Evolutionary conservation across 2,329 filamentous ascomycete genomes (phyloP).

Genomic region (Aspergillus sclerotialis): DNA sequence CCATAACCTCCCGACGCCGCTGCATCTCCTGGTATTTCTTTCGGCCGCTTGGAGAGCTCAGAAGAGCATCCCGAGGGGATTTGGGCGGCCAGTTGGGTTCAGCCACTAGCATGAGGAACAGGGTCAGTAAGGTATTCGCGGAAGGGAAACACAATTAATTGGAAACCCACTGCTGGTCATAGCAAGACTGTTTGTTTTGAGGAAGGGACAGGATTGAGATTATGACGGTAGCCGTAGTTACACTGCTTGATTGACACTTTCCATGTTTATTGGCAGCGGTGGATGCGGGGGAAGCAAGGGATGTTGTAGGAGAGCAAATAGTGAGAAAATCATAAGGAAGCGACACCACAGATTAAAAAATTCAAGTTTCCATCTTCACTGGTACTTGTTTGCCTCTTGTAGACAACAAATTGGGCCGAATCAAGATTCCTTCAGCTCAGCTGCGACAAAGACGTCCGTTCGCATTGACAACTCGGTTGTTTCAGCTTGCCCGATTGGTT

Average conservation of each 20-base stretch:
- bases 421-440: no score
- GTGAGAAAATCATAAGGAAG: neutral
- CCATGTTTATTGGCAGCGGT: constrained; percentile 9
- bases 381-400: no score
- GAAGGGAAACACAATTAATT: constrained; percentile 1
- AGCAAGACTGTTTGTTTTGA: constrained; percentile 1
- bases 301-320: neutral
- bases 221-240: neutral
- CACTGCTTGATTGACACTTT: constrained; percentile 1
- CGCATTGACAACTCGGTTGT: constrained; percentile 14
- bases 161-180: constrained; percentile 19
- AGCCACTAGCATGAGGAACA: constrained; percentile 25
- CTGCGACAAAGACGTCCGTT: no score
- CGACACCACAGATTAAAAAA: neutral
- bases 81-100: constrained; percentile 54
- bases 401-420: no score
- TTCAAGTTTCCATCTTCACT: no score
- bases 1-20: constrained; percentile 60
- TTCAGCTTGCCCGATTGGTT: constrained; percentile 19
- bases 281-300: constrained; percentile 7
- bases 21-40: constrained; percentile 64
- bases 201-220: neutral
- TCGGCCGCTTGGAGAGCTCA: constrained; percentile 70
- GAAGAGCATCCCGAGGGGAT: constrained; percentile 55
- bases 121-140: constrained; percentile 5